Evolutionary conservation across 495 filamentous ascomycete species (phyloP), one percentile per base, ranked within the genome.

Genomic region (Xylaria venustula): DNA sequence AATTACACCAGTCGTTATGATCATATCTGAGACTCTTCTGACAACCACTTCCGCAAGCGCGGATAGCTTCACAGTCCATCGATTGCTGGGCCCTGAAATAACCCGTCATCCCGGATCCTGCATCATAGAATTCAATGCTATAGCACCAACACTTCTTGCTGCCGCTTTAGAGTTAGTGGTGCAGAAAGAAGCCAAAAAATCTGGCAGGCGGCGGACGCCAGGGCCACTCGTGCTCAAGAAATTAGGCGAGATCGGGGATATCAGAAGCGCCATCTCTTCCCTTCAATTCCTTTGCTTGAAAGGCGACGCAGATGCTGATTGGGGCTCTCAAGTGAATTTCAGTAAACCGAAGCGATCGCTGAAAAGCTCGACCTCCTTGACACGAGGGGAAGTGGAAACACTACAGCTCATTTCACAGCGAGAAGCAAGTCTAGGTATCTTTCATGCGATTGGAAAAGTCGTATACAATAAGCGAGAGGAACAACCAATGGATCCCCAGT

Each of bases 371-470:
- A 73, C 77, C n/a, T 68, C 83, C 2, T 64, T 92, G 23, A 93
- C 91, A 0, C 79, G 82, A 40, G 84, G 88, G 62, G 93, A 96
- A 66, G 77, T 81, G 51, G 85, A 90, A 52, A 89, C 85, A 17
- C 71, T 96, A 2, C 81, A 88, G 63, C 69, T 90, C 45, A 81
- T 98, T 3, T 91, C 89, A 1, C 90, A 93, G 65, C 83, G 95
- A 49, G 92, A 97, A 74, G 84, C 90, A 19, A 93, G 84, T 63
- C 78, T 97, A 7, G 93, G 92, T 1, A 88, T 99, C 58, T 99
- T 99, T 67, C 95, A 99, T 73, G 92, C 95, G 26, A 88, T 99
- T 50, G 95, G 93, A 15, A 97, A 92, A 65, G 89, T 98, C 3
- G 85, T 96, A 3, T 93, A 98, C 74, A 98, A 98, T 75, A 98